These are phyloP conservation scores for Calonectria honghensis DNA, from an alignment of 2,329 filamentous ascomycete genomes.

Conservation along the genomic window DNA sequence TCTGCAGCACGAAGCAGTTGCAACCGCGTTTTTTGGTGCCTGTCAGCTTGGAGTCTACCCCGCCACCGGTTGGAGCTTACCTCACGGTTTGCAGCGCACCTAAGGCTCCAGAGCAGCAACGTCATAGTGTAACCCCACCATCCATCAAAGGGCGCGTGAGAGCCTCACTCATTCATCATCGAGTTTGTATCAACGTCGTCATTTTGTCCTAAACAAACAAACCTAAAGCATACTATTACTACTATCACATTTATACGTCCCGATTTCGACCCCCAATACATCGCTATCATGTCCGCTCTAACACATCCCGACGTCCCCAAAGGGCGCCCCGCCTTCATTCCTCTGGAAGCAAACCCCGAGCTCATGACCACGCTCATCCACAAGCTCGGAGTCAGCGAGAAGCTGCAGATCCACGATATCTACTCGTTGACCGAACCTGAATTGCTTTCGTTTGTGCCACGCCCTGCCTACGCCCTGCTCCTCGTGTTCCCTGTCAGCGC, in stretches of 20 bases:
- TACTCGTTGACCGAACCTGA: slow-evolving; percentile 92
- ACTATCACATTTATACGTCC: neutral
- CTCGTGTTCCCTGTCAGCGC: slow-evolving; percentile 92
- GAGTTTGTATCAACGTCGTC: neutral
- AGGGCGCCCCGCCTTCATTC: slow-evolving; percentile 71
- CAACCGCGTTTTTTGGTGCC: slow-evolving; percentile 10
- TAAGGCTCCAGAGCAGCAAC: slow-evolving; percentile 34
- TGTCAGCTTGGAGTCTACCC: neutral
- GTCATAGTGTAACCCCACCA: slow-evolving; percentile 38
- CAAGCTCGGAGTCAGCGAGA: slow-evolving; percentile 87
- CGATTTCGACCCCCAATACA: neutral
- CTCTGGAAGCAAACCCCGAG: slow-evolving; percentile 85
- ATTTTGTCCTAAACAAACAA: neutral
- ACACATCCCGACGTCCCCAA: slow-evolving; percentile 64
- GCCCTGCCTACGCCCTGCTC: slow-evolving; percentile 90
- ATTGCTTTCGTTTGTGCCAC: slow-evolving; percentile 89
- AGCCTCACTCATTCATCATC: neutral
- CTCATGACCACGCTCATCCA: slow-evolving; percentile 90
- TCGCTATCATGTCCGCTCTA: slow-evolving; percentile 56
- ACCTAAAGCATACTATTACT: neutral
- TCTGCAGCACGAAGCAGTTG: neutral
- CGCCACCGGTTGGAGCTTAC: slow-evolving; percentile 10
- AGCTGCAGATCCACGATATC: slow-evolving; percentile 90
- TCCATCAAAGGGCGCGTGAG: slow-evolving; percentile 24
- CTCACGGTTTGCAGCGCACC: neutral